Percentiles rank a stretch among this genome's conserved stretches.
These are phyloP conservation scores for Dipodascus albidus DNA, from an alignment of 805 yeast species.

Conservation along the genomic window DNA sequence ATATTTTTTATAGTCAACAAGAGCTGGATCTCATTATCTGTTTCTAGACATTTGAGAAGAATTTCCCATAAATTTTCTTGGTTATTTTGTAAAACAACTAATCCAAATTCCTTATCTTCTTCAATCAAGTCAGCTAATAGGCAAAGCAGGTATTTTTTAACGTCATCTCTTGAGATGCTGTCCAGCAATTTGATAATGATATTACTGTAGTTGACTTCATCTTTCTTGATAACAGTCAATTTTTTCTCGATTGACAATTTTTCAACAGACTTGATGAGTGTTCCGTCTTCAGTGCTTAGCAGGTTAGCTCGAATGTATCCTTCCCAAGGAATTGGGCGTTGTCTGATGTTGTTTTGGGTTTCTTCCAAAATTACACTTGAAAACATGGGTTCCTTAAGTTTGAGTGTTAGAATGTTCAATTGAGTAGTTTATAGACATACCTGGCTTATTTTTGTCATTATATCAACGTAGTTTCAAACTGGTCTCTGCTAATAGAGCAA, in stretches of 20 bases:
- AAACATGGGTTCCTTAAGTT: background rate
- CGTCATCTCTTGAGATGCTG: constrained; percentile 47
- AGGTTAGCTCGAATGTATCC: constrained; percentile 69
- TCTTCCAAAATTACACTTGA: constrained; percentile 20
- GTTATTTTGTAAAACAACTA: constrained; percentile 31
- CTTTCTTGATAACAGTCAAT: constrained; percentile 20
- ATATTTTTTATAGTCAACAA: constrained; percentile 45
- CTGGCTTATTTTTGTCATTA: background rate
- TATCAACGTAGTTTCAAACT: background rate
- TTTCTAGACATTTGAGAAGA: constrained; percentile 34
- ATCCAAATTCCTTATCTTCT: constrained; percentile 19
- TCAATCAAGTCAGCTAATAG: constrained; percentile 43
- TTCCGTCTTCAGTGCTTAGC: constrained; percentile 58
- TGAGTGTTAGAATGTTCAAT: background rate
- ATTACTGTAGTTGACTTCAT: constrained; percentile 41
- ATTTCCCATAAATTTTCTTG: constrained; percentile 35
- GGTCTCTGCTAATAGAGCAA: background rate
- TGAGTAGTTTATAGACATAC: background rate
- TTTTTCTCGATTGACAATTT: constrained; percentile 29
- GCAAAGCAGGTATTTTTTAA: constrained; percentile 52
- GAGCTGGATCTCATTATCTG: constrained; percentile 45
- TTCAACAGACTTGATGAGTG: constrained; percentile 41
- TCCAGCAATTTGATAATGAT: constrained; percentile 44
- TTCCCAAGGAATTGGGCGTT: constrained; percentile 85
- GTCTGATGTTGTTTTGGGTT: constrained; percentile 45